These are phyloP conservation scores for Iberis pinnata DNA, from an alignment of 345 rosid genomes.

Conservation along the genomic window DNA sequence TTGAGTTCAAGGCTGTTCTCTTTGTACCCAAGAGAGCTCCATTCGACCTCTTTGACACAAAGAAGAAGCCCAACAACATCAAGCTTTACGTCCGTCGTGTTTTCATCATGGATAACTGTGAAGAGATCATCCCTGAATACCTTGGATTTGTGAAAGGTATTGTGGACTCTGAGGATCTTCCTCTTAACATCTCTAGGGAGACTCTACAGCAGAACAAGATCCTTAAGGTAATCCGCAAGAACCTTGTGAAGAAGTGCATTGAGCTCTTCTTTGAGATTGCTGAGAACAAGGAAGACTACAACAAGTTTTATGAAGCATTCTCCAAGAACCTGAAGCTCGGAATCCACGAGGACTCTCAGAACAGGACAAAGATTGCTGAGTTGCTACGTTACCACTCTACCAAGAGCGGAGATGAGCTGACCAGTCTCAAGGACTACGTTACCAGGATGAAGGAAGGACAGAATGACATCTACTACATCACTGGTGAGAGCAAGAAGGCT, in stretches of 20 bases:
- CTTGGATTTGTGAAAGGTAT: conserved; percentile 84
- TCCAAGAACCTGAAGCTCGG: conserved; percentile 83
- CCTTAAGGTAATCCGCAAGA: conserved; percentile 81
- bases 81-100: conserved; percentile 91
- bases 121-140: conserved; percentile 76
- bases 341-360: conserved; percentile 76
- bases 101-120: conserved; percentile 93
- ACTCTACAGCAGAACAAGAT: conserved; percentile 87
- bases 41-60: conserved; percentile 82
- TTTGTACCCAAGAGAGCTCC: conserved; percentile 92
- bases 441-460: conserved; percentile 94
- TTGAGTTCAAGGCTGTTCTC: conserved; percentile 85
- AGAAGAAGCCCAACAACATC: conserved; percentile 88
- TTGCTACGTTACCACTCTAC: conserved; percentile 79
- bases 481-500: conserved; percentile 92
- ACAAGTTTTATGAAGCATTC: conserved; percentile 82
- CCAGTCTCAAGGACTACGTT: conserved; percentile 83
- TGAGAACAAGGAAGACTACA: conserved; percentile 87
- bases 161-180: conserved; percentile 87
- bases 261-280: conserved; percentile 89
- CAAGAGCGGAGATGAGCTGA: conserved; percentile 82
- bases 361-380: conserved; percentile 74
- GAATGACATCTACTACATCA: conserved; percentile 69
- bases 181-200: conserved; percentile 84
- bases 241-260: conserved; percentile 81